Evolutionary conservation across 2,329 filamentous ascomycete species (phyloP), one percentile per base, ranked within the genome.

Genomic region (Metarhizium album): DNA sequence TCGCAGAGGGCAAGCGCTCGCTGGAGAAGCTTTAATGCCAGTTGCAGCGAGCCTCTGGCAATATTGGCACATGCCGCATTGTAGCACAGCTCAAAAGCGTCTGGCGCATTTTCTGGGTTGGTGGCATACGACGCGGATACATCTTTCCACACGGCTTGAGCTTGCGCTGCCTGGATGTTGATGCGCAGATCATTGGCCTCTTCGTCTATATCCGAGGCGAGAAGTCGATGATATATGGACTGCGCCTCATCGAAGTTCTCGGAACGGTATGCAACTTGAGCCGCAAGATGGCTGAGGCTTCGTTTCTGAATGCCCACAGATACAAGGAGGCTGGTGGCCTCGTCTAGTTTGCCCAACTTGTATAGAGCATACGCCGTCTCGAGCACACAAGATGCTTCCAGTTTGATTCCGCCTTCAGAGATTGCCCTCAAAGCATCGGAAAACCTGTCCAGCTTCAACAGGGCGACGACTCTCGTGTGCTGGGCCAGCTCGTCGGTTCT

Each of bases 281-380:
- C 81, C 38, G 76, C 76, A 16, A 84, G 66, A 62, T 84, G 81
- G 35, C 65, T 68, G 54, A 70, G 70, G 55, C 64, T 64, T 47
- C 67, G 63, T 54, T 69, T 58, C 3, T 60, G 51, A 23, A 61
- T 24, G 7, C 62, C 61, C 11, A 57, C 57, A 11, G 70, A 57
- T 16, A 67, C 59, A 18, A 78, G 61, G 16, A 70, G 55, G 2
- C 62, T 66, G 24, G 77, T 74, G n/a, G 87, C 87, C 51, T 84
- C 82, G 20, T 76, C 71, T 1, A 88, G 75, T 56, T 82, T 75
- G 23, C 86, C 86, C 0, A 80, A 78, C 71, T 90, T 93, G 70
- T 93, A 94, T 20, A 90, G 75, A n/a, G 86, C 84, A 70, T 94
- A 94, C 2, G 85, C 80, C 63, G 83, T 83, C 66, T 90, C 87